phyloP scores from a whole-genome alignment of 2,329 filamentous ascomycete genomes.

The Dothideomycetes sp. region DNA sequence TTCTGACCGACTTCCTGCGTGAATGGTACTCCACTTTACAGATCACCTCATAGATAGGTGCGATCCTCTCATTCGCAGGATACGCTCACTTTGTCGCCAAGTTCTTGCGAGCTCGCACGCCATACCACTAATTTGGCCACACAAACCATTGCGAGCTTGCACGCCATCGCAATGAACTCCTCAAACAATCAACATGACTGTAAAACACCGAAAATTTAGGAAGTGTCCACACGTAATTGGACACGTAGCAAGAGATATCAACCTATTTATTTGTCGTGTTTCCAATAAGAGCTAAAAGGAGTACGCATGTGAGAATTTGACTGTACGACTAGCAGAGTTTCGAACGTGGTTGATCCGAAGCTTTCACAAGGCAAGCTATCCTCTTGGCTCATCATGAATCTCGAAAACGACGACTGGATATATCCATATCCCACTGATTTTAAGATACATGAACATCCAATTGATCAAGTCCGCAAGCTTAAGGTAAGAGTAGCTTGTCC shows the following conservation, averaged over 20 bases:
- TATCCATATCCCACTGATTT: constrained; percentile 24
- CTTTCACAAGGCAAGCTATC: no score
- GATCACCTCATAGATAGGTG: no score
- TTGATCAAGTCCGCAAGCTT: constrained; percentile 21
- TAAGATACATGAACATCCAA: constrained; percentile 21
- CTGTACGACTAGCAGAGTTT: no score
- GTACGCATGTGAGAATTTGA: no score
- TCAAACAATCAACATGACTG: background rate
- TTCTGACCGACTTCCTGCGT: no score
- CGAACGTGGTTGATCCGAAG: no score
- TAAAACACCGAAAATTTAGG: background rate
- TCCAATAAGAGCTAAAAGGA: background rate
- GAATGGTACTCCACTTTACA: no score
- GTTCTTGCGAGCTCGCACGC: constrained; percentile 9
- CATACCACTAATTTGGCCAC: background rate
- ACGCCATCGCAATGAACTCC: background rate
- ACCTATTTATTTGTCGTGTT: background rate
- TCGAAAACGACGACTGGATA: constrained; percentile 14
- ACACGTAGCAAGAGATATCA: background rate
- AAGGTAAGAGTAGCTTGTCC: constrained; percentile 14
- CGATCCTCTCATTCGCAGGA: no score
- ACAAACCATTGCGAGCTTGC: constrained; percentile 2
- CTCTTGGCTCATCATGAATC: no score
- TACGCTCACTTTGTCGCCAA: background rate
- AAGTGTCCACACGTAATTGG: no score